A percentile compares a stretch with the other conserved stretches of the same genome.
Conservation (phyloP, 257 asterid species). For the Voacanga thouarsii region DNA sequence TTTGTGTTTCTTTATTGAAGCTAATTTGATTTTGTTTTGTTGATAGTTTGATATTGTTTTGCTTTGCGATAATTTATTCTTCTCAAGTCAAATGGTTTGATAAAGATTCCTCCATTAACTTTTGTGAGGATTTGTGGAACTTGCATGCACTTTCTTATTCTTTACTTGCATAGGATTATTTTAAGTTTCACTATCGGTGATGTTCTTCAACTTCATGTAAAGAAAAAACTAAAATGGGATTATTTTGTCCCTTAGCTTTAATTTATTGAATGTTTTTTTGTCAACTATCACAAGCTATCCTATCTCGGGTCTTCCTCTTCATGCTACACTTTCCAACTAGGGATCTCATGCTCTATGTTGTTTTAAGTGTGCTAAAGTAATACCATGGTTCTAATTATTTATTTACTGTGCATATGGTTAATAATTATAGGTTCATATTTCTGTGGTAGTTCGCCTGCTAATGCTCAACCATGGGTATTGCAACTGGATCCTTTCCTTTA, state of each 20-base stretch:
- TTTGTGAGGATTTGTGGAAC: slow-evolving; percentile 10
- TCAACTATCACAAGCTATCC: too few relatives aligned
- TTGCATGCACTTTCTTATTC: background rate
- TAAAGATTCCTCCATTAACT: slow-evolving; percentile 2
- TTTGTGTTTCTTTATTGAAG: background rate
- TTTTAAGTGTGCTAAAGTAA: too few relatives aligned
- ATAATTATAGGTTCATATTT: slow-evolving; percentile 15
- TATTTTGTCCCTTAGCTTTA: background rate
- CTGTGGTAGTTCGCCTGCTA: slow-evolving; percentile 10
- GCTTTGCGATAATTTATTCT: background rate
- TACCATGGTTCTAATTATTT: too few relatives aligned
- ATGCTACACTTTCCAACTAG: too few relatives aligned
- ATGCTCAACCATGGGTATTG: slow-evolving; percentile 28
- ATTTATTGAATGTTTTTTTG: too few relatives aligned
- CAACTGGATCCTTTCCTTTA: slow-evolving; percentile 11
- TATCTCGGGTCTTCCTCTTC: too few relatives aligned
- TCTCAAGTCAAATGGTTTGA: background rate
- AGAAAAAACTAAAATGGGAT: background rate
- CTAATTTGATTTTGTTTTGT: background rate
- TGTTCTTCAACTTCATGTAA: background rate
- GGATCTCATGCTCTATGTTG: too few relatives aligned
- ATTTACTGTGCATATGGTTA: too few relatives aligned
- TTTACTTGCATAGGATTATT: background rate
- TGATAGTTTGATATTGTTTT: background rate
- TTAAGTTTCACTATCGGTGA: too few relatives aligned